phyloP scores from a whole-genome alignment of 148 eudicot genomes.

The Vaccinium vitisidaea region DNA sequence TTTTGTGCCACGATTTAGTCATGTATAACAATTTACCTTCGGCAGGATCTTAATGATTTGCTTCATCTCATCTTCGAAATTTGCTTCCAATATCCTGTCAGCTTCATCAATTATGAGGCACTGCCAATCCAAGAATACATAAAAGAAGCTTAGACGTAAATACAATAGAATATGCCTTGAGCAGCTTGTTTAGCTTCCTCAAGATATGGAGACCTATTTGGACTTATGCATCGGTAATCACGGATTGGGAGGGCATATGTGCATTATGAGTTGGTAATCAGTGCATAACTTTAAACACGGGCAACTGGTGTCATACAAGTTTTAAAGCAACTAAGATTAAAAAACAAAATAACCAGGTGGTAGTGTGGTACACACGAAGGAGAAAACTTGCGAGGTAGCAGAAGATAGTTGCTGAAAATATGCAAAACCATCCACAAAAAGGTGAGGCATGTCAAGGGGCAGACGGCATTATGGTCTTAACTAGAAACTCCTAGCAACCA shows the following conservation, averaged over 20 bases:
- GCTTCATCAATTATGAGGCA: conserved; percentile 92
- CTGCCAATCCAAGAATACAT: conserved; percentile 42
- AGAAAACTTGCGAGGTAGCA: not conserved
- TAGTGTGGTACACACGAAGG: not conserved
- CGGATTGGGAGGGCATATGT: not conserved
- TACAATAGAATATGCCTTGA: not conserved
- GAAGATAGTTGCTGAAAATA: not conserved
- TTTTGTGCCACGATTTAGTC: not conserved
- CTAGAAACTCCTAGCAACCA: not conserved
- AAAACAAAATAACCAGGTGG: not conserved
- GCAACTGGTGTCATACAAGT: not conserved
- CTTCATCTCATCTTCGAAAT: conserved; percentile 95
- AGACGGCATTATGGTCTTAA: not conserved
- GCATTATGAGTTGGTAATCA: not conserved
- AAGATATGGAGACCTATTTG: not conserved
- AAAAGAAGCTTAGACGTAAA: not conserved
- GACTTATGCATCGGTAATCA: not conserved
- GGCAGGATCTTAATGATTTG: conserved; percentile 82
- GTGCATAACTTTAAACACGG: not conserved
- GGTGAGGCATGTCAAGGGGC: not conserved
- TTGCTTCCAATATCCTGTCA: conserved; percentile 89
- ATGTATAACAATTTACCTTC: conserved; percentile 42
- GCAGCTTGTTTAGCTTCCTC: not conserved
- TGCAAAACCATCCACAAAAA: not conserved
- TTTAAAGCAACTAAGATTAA: conserved; percentile 1